These are phyloP conservation scores for Sclerotinia nivalis DNA, from an alignment of 2,329 filamentous ascomycete species.

Conservation along the genomic window DNA sequence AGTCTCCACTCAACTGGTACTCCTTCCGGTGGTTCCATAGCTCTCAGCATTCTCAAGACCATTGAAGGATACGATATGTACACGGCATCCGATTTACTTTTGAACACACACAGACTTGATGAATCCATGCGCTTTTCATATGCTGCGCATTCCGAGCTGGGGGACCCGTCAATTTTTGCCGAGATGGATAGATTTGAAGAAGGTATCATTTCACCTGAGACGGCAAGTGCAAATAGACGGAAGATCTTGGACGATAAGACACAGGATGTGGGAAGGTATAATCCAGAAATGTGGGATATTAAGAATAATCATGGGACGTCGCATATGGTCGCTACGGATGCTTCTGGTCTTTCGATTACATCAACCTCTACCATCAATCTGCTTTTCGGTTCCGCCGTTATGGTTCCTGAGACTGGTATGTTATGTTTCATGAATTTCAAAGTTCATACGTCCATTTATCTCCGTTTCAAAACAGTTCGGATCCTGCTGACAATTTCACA, in stretches of 20 bases:
- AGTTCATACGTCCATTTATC: background rate
- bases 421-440: background rate
- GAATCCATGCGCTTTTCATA: conserved; percentile 92
- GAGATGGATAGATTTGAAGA: conserved; percentile 64
- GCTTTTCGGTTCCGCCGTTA: conserved; percentile 75
- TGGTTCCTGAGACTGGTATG: conserved; percentile 79
- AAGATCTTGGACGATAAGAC: conserved; percentile 74
- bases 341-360: conserved; percentile 71
- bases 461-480: background rate
- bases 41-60: conserved; percentile 68
- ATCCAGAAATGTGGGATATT: conserved; percentile 65
- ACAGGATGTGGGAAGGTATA: conserved; percentile 71
- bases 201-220: conserved; percentile 63
- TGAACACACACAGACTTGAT: conserved; percentile 78
- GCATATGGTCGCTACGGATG: conserved; percentile 72
- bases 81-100: conserved; percentile 47
- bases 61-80: conserved; percentile 68
- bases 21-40: conserved; percentile 76
- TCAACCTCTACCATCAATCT: conserved; percentile 88
- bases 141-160: conserved; percentile 73
- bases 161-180: conserved; percentile 75
- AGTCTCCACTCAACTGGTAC: conserved; percentile 69
- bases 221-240: conserved; percentile 58
- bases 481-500: conserved; percentile 3
- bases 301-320: conserved; percentile 73